Evolutionary conservation across 768 basidiomycete species (phyloP).

Genomic region (Candolleomyces aberdarensis): DNA sequence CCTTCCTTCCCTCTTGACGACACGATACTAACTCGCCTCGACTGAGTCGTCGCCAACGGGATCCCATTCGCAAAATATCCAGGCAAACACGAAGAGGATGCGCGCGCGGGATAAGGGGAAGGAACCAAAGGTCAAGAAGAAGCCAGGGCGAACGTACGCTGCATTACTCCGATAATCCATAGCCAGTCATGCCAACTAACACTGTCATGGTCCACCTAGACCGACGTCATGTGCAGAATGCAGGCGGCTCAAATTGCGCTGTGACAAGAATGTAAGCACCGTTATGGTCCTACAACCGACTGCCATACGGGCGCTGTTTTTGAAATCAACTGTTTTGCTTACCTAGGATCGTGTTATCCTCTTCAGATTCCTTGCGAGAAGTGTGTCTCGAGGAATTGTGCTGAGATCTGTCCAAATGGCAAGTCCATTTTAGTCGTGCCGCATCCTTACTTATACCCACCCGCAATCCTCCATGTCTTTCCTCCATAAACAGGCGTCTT

Average conservation of each 20-base stretch:
- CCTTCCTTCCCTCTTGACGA: background rate
- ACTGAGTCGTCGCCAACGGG: too few relatives aligned
- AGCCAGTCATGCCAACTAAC: slow-evolving; percentile 2
- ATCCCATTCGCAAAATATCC: too few relatives aligned
- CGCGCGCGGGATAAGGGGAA: slow-evolving; percentile 20
- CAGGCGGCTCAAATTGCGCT: slow-evolving; percentile 60
- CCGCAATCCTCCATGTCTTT: background rate
- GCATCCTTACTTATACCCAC: background rate
- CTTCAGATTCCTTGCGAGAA: slow-evolving; percentile 73
- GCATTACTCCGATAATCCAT: background rate
- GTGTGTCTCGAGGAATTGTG: slow-evolving; percentile 73
- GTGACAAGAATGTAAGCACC: slow-evolving; percentile 55
- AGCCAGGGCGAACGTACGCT: slow-evolving; percentile 30
- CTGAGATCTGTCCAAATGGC: slow-evolving; percentile 78
- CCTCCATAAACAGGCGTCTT: slow-evolving; percentile 40
- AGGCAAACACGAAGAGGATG: background rate
- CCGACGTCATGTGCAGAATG: slow-evolving; percentile 54
- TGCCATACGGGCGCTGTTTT: slow-evolving; percentile 12
- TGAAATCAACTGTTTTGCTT: slow-evolving; percentile 10
- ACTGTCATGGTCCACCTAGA: slow-evolving; percentile 37
- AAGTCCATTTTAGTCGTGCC: slow-evolving; percentile 9
- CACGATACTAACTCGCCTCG: background rate
- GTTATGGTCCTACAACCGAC: background rate
- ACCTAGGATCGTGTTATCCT: background rate
- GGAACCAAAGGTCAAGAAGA: slow-evolving; percentile 24